These are phyloP conservation scores for Teratosphaeria destructans DNA, from an alignment of 2,329 filamentous ascomycete genomes.

Conservation along the genomic window DNA sequence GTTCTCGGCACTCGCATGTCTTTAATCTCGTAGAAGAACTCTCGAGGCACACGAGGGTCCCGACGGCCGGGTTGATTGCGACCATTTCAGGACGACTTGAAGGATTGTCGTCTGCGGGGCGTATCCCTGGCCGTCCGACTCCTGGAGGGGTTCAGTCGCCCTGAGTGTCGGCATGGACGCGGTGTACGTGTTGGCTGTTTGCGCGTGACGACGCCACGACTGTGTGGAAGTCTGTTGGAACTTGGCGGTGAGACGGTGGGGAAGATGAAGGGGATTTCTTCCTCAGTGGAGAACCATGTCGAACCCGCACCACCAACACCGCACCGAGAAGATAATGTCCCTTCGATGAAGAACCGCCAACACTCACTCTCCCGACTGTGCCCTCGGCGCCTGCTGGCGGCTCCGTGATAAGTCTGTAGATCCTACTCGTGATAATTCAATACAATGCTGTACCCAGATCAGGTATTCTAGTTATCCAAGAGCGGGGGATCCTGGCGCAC, in stretches of 20 bases:
- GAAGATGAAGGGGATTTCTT: background rate
- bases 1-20: background rate
- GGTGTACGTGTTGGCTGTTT: background rate
- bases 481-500: background rate
- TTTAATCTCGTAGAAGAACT: background rate
- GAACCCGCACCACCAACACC: too few relatives aligned
- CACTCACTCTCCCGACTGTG: too few relatives aligned
- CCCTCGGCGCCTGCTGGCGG: too few relatives aligned
- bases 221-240: background rate
- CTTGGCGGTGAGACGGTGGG: background rate
- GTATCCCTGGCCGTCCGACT: background rate
- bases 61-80: background rate
- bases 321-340: too few relatives aligned
- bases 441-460: too few relatives aligned
- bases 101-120: too few relatives aligned
- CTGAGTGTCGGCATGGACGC: background rate
- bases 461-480: too few relatives aligned
- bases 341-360: too few relatives aligned
- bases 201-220: background rate
- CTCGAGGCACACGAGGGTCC: background rate
- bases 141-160: background rate
- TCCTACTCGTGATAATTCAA: too few relatives aligned
- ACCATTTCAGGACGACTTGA: background rate
- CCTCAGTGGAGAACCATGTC: too few relatives aligned
- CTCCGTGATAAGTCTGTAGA: too few relatives aligned